Conservation (phyloP, 176 grass and related monocot genomes). For the Avena sativa region DNA sequence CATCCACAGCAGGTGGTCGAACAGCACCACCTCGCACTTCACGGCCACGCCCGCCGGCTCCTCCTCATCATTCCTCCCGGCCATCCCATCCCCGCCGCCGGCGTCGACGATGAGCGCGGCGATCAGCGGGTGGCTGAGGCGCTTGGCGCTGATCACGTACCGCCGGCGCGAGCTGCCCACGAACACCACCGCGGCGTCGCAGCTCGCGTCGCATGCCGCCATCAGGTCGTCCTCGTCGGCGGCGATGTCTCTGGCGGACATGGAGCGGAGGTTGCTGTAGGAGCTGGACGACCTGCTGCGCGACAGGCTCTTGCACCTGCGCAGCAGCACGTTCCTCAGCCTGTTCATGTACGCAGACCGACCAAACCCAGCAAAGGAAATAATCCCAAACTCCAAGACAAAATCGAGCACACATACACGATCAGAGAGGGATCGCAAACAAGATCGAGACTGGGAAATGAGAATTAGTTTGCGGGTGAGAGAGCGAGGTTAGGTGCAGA, state of each 20-base stretch:
- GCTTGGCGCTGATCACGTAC: constrained; percentile 73
- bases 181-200: constrained; percentile 52
- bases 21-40: constrained; percentile 89
- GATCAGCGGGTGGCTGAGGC: constrained; percentile 81
- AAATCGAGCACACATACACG: not conserved
- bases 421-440: not conserved
- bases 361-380: not conserved
- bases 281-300: constrained; percentile 47
- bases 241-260: constrained; percentile 55
- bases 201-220: not conserved
- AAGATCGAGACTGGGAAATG: not conserved
- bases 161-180: constrained; percentile 79
- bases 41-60: constrained; percentile 42
- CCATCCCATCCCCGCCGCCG: too few relatives aligned
- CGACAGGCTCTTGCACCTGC: constrained; percentile 82
- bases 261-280: constrained; percentile 76
- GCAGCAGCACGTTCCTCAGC: constrained; percentile 63
- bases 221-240: not conserved
- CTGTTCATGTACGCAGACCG: constrained; percentile 37
- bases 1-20: constrained; percentile 97
- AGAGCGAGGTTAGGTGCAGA: not conserved
- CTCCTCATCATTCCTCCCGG: too few relatives aligned
- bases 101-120: constrained; percentile 45
- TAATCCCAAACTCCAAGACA: not conserved
- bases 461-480: not conserved